Evolutionary conservation across 306 rosid genomes (phyloP).

Genomic region (Ammopiptanthus mongolicus): DNA sequence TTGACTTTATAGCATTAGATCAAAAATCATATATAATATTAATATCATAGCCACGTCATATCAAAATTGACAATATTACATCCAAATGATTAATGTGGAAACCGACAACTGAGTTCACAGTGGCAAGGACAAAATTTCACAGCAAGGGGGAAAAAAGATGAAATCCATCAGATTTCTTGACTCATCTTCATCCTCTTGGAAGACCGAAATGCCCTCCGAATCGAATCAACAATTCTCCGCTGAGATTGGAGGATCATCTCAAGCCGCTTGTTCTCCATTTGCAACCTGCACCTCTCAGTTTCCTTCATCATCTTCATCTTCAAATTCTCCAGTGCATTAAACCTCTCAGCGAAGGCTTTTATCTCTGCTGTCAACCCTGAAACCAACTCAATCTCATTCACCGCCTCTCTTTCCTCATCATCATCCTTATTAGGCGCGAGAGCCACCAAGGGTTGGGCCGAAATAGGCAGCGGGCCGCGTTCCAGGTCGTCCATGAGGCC

Average conservation of each 20-base stretch:
- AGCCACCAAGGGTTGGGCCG: constrained; percentile 38
- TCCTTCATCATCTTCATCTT: constrained; percentile 83
- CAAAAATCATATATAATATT: too few relatives aligned
- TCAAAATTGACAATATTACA: too few relatives aligned
- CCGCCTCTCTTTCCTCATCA: background rate
- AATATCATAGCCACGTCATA: too few relatives aligned
- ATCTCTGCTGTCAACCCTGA: constrained; percentile 57
- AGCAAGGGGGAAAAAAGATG: background rate
- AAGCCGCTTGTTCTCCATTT: constrained; percentile 74
- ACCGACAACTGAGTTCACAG: background rate
- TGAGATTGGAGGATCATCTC: constrained; percentile 65
- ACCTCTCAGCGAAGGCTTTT: constrained; percentile 46
- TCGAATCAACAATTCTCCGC: constrained; percentile 65
- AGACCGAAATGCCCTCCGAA: constrained; percentile 53
- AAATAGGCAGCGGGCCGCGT: constrained; percentile 83
- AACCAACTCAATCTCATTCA: constrained; percentile 22
- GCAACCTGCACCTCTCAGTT: constrained; percentile 61
- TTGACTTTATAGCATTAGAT: too few relatives aligned
- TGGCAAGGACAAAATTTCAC: background rate
- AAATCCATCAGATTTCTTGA: constrained; percentile 21
- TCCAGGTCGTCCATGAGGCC: constrained; percentile 68
- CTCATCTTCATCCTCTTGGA: constrained; percentile 35
- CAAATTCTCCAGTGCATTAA: constrained; percentile 67
- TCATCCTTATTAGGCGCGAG: background rate
- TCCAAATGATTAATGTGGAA: too few relatives aligned